These are phyloP conservation scores for Fusarium hostae DNA, from an alignment of 2,329 filamentous ascomycete species.

Conservation along the genomic window DNA sequence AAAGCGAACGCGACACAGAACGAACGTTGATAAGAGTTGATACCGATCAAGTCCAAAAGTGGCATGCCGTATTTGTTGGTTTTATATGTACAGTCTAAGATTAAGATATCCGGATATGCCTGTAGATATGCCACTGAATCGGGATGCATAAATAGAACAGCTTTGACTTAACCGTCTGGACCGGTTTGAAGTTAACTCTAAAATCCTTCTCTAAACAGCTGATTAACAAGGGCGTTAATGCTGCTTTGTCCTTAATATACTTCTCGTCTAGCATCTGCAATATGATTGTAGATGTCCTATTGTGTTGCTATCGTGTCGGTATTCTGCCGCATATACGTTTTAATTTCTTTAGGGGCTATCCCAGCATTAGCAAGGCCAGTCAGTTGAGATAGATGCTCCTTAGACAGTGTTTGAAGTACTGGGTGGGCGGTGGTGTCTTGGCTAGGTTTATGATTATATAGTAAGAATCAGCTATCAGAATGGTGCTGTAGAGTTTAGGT, in stretches of 20 bases:
- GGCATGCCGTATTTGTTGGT: neutral
- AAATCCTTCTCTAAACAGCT: neutral
- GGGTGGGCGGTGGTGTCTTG: neutral
- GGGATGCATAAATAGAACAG: neutral
- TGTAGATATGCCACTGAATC: neutral
- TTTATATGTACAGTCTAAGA: neutral
- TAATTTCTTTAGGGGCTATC: neutral
- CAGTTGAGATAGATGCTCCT: neutral
- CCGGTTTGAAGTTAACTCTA: neutral
- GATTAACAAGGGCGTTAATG: neutral
- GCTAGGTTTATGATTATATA: neutral
- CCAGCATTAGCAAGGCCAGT: neutral
- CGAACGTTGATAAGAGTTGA: too few species aligned
- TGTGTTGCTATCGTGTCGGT: too few species aligned
- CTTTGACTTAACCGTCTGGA: neutral
- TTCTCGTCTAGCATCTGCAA: neutral
- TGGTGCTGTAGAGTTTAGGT: too few species aligned
- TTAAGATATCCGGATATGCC: neutral
- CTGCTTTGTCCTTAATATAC: neutral
- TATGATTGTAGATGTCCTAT: neutral
- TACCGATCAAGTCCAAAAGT: too few species aligned
- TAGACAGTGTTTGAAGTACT: neutral
- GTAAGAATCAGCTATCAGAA: too few species aligned
- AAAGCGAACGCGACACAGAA: too few species aligned
- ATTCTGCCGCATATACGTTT: too few species aligned